A percentile compares a stretch with the other conserved stretches of the same genome.
Conservation (phyloP, 2,329 filamentous ascomycete species). For the Fusarium sp. region DNA sequence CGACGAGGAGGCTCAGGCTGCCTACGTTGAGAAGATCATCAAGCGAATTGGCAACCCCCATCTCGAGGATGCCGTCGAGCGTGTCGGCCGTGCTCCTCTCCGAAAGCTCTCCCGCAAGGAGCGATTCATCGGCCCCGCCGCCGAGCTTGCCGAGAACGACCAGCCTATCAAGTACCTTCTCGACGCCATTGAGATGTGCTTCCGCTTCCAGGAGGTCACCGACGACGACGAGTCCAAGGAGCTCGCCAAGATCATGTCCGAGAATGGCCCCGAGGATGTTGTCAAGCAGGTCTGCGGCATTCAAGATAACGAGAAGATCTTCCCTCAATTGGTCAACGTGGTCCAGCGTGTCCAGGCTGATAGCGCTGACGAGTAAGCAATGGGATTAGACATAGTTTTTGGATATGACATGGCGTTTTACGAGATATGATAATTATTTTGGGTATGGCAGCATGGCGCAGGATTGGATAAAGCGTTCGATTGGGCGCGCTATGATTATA, state of each 20-base stretch:
- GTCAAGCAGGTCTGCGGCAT: slow-evolving; percentile 87
- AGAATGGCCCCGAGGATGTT: slow-evolving; percentile 78
- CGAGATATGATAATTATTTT: slow-evolving; percentile 32
- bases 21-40: slow-evolving; percentile 94
- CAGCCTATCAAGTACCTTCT: slow-evolving; percentile 80
- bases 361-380: slow-evolving; percentile 60
- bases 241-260: slow-evolving; percentile 86
- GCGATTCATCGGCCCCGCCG: slow-evolving; percentile 92
- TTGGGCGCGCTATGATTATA: slow-evolving; percentile 25
- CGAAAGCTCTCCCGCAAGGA: slow-evolving; percentile 96
- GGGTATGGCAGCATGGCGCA: slow-evolving; percentile 46
- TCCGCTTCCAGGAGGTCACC: slow-evolving; percentile 95
- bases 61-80: slow-evolving; percentile 91
- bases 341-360: slow-evolving; percentile 88
- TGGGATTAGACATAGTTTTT: slow-evolving; percentile 17
- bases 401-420: slow-evolving; percentile 45
- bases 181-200: slow-evolving; percentile 87
- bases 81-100: slow-evolving; percentile 93
- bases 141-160: slow-evolving; percentile 86
- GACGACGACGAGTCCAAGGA: slow-evolving; percentile 91
- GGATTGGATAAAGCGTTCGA: slow-evolving; percentile 33
- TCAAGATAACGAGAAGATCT: slow-evolving; percentile 81
- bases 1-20: slow-evolving; percentile 77
- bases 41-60: slow-evolving; percentile 93
- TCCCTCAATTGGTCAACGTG: slow-evolving; percentile 78